These are phyloP conservation scores for Epichloe aotearoae DNA, from an alignment of 2,329 filamentous ascomycete species.

Conservation along the genomic window DNA sequence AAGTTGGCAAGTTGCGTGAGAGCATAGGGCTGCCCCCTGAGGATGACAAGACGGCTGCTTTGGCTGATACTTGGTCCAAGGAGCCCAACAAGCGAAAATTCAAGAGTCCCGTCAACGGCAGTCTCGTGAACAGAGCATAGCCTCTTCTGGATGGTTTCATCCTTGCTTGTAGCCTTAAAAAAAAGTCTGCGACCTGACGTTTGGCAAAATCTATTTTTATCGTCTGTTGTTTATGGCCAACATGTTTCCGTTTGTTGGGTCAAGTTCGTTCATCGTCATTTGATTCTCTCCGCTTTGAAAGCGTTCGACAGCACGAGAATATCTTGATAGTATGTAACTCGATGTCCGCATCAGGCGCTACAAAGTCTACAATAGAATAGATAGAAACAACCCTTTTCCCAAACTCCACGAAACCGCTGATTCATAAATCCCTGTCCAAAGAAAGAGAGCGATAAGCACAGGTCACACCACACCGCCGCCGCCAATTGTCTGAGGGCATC, in stretches of 20 bases:
- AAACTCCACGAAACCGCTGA: neutral
- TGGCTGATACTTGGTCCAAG: slow-evolving; percentile 68
- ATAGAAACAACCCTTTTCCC: neutral
- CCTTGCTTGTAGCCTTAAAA: neutral
- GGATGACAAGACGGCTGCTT: slow-evolving; percentile 61
- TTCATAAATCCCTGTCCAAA: neutral
- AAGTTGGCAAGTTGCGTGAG: slow-evolving; percentile 66
- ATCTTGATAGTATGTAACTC: neutral
- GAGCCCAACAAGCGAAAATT: slow-evolving; percentile 35
- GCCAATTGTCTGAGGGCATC: neutral
- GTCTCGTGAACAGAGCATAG: slow-evolving; percentile 28
- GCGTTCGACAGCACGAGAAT: neutral
- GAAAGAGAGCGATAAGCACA: neutral
- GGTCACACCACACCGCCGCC: neutral
- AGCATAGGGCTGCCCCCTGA: slow-evolving; percentile 59
- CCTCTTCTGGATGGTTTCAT: neutral
- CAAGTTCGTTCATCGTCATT: neutral
- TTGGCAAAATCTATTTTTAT: neutral
- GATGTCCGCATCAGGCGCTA: neutral
- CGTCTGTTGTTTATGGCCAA: neutral
- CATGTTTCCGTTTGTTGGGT: neutral
- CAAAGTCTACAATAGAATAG: neutral
- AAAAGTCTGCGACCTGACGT: neutral
- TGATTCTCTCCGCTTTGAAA: neutral
- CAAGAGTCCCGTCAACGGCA: slow-evolving; percentile 41